Percentiles rank a stretch among this genome's conserved stretches.
These are phyloP conservation scores for Solanum tarijense DNA, from an alignment of 257 asterid genomes.

Conservation along the genomic window DNA sequence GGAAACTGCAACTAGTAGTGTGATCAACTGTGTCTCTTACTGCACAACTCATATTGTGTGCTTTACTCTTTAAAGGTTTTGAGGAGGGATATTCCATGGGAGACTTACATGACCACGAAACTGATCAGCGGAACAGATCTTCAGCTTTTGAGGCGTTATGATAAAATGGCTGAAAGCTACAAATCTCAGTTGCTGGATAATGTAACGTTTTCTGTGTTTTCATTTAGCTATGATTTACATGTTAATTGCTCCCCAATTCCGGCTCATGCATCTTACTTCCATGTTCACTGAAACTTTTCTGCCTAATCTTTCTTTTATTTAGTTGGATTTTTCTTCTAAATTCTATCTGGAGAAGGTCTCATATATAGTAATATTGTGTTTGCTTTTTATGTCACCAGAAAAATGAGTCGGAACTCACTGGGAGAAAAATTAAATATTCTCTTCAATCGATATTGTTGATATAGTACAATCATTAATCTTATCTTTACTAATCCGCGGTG, in stretches of 20 bases:
- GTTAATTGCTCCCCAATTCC: neutral
- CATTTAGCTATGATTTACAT: neutral
- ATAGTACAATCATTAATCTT: neutral
- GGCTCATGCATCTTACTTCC: neutral
- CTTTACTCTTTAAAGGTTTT: conserved; percentile 37
- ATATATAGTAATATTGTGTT: neutral
- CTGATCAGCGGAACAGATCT: conserved; percentile 77
- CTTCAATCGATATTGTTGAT: neutral
- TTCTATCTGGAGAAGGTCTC: neutral
- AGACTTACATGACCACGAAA: conserved; percentile 81
- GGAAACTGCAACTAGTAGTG: neutral
- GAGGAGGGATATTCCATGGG: conserved; percentile 94
- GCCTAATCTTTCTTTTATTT: neutral
- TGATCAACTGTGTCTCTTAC: neutral
- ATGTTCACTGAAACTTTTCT: neutral
- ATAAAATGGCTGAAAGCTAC: conserved; percentile 61
- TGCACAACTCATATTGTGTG: neutral
- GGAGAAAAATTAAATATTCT: neutral
- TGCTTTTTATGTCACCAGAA: neutral
- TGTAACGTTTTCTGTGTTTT: conserved; percentile 26
- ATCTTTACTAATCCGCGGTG: neutral
- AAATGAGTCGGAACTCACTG: neutral
- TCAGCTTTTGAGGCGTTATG: conserved; percentile 83
- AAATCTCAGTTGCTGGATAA: conserved; percentile 82
- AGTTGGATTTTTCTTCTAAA: neutral